phyloP scores from a whole-genome alignment of 371 early-diverging fungal species.

The Mortierella polycephala region DNA sequence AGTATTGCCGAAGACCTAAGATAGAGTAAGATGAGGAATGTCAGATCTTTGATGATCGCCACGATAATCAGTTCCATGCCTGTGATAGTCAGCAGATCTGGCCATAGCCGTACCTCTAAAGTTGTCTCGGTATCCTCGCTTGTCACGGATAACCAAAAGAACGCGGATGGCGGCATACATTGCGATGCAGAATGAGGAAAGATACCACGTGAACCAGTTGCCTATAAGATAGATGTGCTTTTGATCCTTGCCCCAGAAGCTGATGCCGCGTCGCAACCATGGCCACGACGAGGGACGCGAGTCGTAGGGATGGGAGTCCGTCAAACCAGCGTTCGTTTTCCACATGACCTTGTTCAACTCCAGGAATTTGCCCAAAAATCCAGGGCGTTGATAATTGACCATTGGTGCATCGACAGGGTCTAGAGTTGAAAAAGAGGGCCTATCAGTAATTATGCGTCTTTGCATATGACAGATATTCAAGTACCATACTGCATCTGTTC shows the following conservation, averaged over 20 bases:
- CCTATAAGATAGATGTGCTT: slow-evolving; percentile 94
- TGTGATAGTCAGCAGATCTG: slow-evolving; percentile 8
- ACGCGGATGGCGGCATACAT: slow-evolving; percentile 70
- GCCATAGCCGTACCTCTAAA: slow-evolving; percentile 58
- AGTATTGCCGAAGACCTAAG: slow-evolving; percentile 57
- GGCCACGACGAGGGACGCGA: slow-evolving; percentile 89
- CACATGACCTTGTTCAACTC: slow-evolving; percentile 89
- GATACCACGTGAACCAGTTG: slow-evolving; percentile 96
- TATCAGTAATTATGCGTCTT: background rate
- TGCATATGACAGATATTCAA: background rate
- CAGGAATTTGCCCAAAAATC: slow-evolving; percentile 83
- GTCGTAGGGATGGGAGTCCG: slow-evolving; percentile 89
- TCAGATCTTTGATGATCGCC: too few relatives aligned
- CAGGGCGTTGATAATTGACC: slow-evolving; percentile 60
- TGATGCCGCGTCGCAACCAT: slow-evolving; percentile 85
- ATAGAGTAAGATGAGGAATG: background rate
- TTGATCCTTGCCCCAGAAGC: slow-evolving; percentile 83
- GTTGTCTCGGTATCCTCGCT: slow-evolving; percentile 80
- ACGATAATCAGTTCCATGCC: too few relatives aligned
- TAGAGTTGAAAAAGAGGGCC: slow-evolving; percentile 12
- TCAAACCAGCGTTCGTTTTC: slow-evolving; percentile 82
- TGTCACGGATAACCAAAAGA: slow-evolving; percentile 70
- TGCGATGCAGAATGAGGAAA: slow-evolving; percentile 71
- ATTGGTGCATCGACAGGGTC: slow-evolving; percentile 56
- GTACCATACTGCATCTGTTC: too few relatives aligned